These are phyloP conservation scores for Oleoguttula mirabilis DNA, from an alignment of 495 filamentous ascomycete genomes.

Conservation along the genomic window DNA sequence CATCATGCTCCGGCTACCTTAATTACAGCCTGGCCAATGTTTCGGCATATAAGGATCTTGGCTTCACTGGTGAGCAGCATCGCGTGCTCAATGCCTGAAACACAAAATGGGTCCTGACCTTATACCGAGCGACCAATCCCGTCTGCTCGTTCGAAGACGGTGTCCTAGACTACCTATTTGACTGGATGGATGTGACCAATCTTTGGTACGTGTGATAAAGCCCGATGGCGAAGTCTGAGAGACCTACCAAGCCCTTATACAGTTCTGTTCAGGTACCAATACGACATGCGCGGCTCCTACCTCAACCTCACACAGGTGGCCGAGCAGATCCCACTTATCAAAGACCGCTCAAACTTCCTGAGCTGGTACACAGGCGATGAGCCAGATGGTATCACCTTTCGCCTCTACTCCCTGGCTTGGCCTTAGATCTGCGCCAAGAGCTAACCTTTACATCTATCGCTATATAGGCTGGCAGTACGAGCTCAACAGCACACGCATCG, in stretches of 20 bases:
- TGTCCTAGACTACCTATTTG: slow-evolving; percentile 34
- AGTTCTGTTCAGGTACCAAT: slow-evolving; percentile 33
- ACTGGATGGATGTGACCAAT: slow-evolving; percentile 42
- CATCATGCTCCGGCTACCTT: slow-evolving; percentile 43
- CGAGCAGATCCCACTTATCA: slow-evolving; percentile 41
- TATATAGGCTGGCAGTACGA: slow-evolving; percentile 49
- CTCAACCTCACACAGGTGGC: slow-evolving; percentile 42
- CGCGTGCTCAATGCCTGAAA: no score
- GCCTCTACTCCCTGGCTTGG: no score
- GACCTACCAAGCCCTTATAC: background rate
- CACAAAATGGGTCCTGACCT: no score
- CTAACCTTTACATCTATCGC: no score
- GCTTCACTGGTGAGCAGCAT: no score
- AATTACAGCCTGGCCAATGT: slow-evolving; percentile 33
- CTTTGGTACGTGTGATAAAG: slow-evolving; percentile 39
- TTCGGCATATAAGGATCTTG: slow-evolving; percentile 36
- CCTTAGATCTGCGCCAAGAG: no score
- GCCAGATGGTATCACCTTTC: no score
- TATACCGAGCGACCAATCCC: slow-evolving; percentile 44
- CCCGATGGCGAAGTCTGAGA: background rate
- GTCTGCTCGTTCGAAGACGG: slow-evolving; percentile 29
- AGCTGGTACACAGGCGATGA: slow-evolving; percentile 60
- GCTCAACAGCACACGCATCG: slow-evolving; percentile 34
- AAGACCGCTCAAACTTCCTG: slow-evolving; percentile 43
- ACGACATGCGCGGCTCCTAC: slow-evolving; percentile 51